Percentiles rank a stretch among this genome's conserved stretches.
Evolutionary conservation across 2,329 filamentous ascomycete species (phyloP).

Genomic region (Coniochaeta pulveracea): DNA sequence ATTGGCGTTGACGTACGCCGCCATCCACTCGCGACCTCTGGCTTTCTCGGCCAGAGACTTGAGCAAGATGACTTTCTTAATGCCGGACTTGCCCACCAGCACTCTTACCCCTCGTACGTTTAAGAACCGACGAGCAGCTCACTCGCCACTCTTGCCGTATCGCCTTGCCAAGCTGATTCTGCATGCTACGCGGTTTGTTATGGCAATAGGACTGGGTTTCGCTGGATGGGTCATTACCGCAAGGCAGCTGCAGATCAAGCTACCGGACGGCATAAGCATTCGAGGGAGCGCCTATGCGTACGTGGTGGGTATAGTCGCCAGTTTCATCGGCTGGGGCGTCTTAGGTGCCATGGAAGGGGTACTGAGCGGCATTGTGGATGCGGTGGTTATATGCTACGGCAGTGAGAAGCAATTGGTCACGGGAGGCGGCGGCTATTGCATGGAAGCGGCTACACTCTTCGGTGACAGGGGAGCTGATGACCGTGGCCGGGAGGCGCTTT

Average conservation of each 20-base stretch:
- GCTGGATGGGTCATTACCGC: conserved; percentile 95
- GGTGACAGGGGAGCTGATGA: conserved; percentile 40
- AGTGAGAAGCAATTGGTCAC: conserved; percentile 67
- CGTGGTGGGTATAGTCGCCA: conserved; percentile 82
- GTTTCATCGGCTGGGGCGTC: conserved; percentile 89
- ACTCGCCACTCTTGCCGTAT: conserved; percentile 61
- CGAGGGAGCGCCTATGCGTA: conserved; percentile 89
- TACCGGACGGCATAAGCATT: conserved; percentile 39
- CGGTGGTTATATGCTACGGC: conserved; percentile 85
- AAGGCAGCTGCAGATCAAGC: conserved; percentile 56
- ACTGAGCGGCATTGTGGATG: conserved; percentile 76
- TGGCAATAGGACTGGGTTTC: conserved; percentile 82
- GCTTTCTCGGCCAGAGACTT: conserved; percentile 67
- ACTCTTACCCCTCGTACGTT: conserved; percentile 50
- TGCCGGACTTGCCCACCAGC: conserved; percentile 61
- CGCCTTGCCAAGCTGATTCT: conserved; percentile 83
- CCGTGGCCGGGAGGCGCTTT: conserved; percentile 7
- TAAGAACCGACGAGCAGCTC: conserved; percentile 16
- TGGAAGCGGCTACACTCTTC: conserved; percentile 84
- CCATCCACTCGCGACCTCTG: conserved; percentile 83
- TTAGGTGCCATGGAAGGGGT: conserved; percentile 86
- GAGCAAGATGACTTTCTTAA: conserved; percentile 71
- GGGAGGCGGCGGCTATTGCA: conserved; percentile 68
- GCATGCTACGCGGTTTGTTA: conserved; percentile 82
- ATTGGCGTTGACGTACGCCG: conserved; percentile 81